Evolutionary conservation across 768 basidiomycete species (phyloP), one percentile per base, ranked within the genome.

Genomic region (Pisolithus tinctorius): DNA sequence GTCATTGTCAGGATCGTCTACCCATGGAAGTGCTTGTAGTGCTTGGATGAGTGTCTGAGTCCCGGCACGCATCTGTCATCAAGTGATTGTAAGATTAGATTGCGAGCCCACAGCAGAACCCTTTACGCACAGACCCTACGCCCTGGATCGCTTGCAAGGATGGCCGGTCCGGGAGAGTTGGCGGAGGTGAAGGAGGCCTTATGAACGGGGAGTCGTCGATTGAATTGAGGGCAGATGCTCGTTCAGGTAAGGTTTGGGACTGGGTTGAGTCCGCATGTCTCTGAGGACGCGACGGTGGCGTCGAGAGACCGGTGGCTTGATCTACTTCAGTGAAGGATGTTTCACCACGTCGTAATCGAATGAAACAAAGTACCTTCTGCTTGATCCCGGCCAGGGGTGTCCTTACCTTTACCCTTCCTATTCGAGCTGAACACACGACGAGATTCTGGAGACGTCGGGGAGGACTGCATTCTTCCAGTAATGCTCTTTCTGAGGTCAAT

Each of bases 1-100:
- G 30, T 85, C 83, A 50, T 81, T 82, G 55, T 90, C 86, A 8
- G 78, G 74, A 53, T 76, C 78, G 38, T 83, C 81, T 31, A 78
- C 75, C 85, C 84, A 88, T 17, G 90, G 91, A 39, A 92, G 74
- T 2, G 88, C 90, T 60, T 92, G 90, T 13, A 93, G 74, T 4
- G 88, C 90, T 69, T 92, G 90, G 37, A 93, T 92, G 46, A 93
- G 79, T 3, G 90, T 88, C 63, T 93, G 91, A 3, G 90, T 93
- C 14, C 90, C 90, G 25, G 83, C 81, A 38, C 88, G 84, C 82
- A 93, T 86, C 90, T 93, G 62, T 36, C 51, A 58, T 43, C 53
- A 52, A 52, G 52, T 45, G 37, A 48, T 20, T 6, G 31, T 44
- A 38, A 52, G 45, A 5, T 45, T 38, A 40, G 10, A 9, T 38